These are phyloP conservation scores for Metschnikowia sp. DNA, from an alignment of 805 yeast species.

Conservation along the genomic window DNA sequence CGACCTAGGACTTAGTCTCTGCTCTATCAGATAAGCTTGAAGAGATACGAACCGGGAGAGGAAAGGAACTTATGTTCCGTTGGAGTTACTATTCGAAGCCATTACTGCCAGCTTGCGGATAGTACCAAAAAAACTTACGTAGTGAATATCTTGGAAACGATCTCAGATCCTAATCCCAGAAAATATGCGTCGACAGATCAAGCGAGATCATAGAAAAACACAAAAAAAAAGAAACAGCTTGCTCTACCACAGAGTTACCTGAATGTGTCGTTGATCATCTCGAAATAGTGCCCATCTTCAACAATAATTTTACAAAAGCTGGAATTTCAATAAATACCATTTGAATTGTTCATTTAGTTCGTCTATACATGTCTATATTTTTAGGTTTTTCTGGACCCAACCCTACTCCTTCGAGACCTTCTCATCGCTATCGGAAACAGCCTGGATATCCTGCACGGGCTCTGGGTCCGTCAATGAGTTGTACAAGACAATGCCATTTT, in stretches of 20 bases:
- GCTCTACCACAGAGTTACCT: not conserved
- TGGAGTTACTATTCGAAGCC: too few relatives aligned
- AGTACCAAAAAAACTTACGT: too few relatives aligned
- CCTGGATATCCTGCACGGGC: constrained; percentile 5
- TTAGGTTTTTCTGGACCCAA: not conserved
- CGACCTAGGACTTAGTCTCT: too few relatives aligned
- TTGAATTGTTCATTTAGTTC: not conserved
- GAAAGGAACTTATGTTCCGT: too few relatives aligned
- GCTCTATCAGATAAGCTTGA: too few relatives aligned
- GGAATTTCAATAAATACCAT: not conserved
- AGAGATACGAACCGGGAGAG: too few relatives aligned
- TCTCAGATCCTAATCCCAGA: too few relatives aligned
- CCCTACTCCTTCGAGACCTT: constrained; percentile 4
- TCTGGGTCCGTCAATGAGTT: constrained; percentile 23
- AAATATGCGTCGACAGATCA: not conserved
- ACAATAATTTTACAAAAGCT: not conserved
- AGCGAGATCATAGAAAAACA: not conserved
- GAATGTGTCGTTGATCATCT: too few relatives aligned
- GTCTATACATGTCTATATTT: not conserved
- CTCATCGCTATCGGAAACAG: constrained; percentile 1
- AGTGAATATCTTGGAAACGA: too few relatives aligned
- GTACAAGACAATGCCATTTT: constrained; percentile 35
- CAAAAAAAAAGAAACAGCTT: not conserved
- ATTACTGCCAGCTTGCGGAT: too few relatives aligned
- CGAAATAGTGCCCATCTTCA: too few relatives aligned